phyloP scores from a whole-genome alignment of 306 rosid species.

The Lathyrus oleraceus region DNA sequence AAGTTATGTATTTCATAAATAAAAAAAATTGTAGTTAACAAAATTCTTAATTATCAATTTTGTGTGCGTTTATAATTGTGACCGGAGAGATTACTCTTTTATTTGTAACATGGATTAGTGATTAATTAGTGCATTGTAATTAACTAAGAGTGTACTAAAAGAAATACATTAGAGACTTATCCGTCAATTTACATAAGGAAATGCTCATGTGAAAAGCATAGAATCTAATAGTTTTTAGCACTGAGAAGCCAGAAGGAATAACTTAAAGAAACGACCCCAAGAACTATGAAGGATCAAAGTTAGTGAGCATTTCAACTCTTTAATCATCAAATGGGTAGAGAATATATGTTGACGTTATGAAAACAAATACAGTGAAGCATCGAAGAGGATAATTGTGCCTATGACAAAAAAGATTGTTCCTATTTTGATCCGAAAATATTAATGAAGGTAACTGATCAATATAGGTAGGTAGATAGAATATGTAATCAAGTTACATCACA shows the following conservation, averaged over 20 bases:
- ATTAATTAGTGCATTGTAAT: too few relatives aligned
- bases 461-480: constrained; percentile 29
- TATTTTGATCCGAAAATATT: constrained; percentile 33
- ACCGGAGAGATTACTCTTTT: too few relatives aligned
- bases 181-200: too few relatives aligned
- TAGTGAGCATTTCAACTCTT: constrained; percentile 38
- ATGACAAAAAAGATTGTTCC: constrained; percentile 17
- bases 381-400: constrained; percentile 23
- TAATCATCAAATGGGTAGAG: constrained; percentile 29
- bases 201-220: not conserved
- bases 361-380: constrained; percentile 40
- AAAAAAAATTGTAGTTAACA: too few relatives aligned
- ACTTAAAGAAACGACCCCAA: constrained; percentile 20
- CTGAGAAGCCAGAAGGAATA: not conserved
- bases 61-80: too few relatives aligned
- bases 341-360: constrained; percentile 41
- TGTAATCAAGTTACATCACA: constrained; percentile 35
- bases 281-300: constrained; percentile 42
- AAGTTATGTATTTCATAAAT: too few relatives aligned
- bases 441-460: constrained; percentile 27
- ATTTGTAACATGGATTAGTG: too few relatives aligned
- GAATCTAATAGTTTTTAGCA: constrained; percentile 23
- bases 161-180: not conserved
- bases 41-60: too few relatives aligned
- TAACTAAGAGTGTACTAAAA: too few relatives aligned